phyloP scores from a whole-genome alignment of 106 monocot genomes.

The Phalaenopsis aphrodite region DNA sequence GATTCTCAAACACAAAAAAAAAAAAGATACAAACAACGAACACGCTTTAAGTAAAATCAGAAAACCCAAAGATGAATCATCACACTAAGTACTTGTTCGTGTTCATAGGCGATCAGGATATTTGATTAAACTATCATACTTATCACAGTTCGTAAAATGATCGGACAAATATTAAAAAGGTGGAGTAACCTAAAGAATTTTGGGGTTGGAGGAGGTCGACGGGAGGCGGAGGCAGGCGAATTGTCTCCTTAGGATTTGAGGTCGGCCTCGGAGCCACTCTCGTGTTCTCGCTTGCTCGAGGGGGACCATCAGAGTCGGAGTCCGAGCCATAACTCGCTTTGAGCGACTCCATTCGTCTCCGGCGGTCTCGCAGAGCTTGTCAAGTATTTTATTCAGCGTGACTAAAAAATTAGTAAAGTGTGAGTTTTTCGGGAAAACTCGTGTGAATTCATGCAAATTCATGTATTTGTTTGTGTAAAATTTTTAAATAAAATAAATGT shows the following conservation, averaged over 20 bases:
- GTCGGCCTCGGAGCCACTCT: neutral
- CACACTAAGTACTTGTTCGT: neutral
- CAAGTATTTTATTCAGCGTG: no score
- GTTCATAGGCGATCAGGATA: neutral
- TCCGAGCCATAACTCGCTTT: constrained; percentile 58
- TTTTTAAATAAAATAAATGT: no score
- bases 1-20: neutral
- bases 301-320: constrained; percentile 11
- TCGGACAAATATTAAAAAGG: neutral
- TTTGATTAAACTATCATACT: neutral
- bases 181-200: constrained; percentile 24
- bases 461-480: no score
- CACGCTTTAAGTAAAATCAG: neutral
- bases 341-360: constrained; percentile 26
- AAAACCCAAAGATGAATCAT: neutral
- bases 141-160: neutral
- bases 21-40: neutral
- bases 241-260: neutral
- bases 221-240: constrained; percentile 57
- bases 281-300: neutral
- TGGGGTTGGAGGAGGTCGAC: constrained; percentile 49
- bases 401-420: no score
- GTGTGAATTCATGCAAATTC: no score
- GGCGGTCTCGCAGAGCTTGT: neutral
- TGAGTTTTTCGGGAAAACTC: no score